phyloP scores from a whole-genome alignment of 1,284 basidiomycete species.

The Cutaneotrichosporon sp. region DNA sequence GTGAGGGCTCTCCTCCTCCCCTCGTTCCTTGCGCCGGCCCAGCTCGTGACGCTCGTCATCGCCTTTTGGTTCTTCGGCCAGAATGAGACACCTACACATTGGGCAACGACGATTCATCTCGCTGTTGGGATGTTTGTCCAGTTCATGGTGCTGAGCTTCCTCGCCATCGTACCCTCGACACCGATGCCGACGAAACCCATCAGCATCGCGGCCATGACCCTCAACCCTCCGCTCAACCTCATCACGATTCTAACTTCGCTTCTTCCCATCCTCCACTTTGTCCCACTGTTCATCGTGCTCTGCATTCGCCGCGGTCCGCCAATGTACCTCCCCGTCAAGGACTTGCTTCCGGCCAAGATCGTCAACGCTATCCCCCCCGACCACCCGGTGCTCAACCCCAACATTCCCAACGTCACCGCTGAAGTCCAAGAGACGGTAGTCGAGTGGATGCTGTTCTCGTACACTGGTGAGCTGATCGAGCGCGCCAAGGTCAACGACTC shows the following conservation, averaged over 20 bases:
- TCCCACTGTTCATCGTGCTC: conserved; percentile 54
- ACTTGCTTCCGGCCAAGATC: conserved; percentile 68
- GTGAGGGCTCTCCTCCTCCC: conserved; percentile 32
- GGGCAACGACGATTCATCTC: conserved; percentile 62
- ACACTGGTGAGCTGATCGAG: conserved; percentile 76
- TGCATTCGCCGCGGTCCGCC: conserved; percentile 66
- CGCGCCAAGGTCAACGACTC: conserved; percentile 66
- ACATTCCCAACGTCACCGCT: conserved; percentile 36
- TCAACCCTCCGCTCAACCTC: conserved; percentile 8
- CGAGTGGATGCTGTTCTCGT: conserved; percentile 67
- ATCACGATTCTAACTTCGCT: conserved; percentile 19
- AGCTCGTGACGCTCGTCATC: conserved; percentile 60
- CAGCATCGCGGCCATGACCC: conserved; percentile 2
- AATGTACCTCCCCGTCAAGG: conserved; percentile 63
- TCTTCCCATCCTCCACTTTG: conserved; percentile 53
- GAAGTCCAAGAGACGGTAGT: conserved; percentile 55
- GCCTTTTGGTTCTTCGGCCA: conserved; percentile 57
- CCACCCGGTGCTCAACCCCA: conserved; percentile 29
- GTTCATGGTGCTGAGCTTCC: conserved; percentile 49
- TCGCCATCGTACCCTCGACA: conserved; percentile 40
- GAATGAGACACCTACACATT: conserved; percentile 55
- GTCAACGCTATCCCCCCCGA: conserved; percentile 30
- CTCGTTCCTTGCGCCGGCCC: conserved; percentile 56
- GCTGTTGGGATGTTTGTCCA: conserved; percentile 58
- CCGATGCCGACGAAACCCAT: conserved; percentile 27